These are phyloP conservation scores for Geotrichum klebahnii DNA, from an alignment of 1,139 yeast species.

Conservation along the genomic window DNA sequence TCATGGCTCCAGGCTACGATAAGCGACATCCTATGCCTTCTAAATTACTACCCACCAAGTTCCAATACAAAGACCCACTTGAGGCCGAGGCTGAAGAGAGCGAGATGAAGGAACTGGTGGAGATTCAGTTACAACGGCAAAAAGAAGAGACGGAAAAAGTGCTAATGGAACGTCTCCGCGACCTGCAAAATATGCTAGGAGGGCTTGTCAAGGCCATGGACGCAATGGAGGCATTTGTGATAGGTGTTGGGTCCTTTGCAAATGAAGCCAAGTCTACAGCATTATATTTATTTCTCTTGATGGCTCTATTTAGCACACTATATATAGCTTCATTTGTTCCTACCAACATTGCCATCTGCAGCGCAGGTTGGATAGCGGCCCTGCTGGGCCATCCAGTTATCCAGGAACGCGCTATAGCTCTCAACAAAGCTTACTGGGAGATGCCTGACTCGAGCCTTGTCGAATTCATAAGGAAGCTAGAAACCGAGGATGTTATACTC, in stretches of 20 bases:
- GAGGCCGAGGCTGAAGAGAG: constrained; percentile 22
- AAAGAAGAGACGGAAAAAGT: constrained; percentile 25
- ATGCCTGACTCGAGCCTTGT: constrained; percentile 29
- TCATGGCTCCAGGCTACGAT: constrained; percentile 68
- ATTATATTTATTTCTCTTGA: constrained; percentile 47
- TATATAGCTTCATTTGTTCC: constrained; percentile 64
- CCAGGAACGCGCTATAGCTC: constrained; percentile 27
- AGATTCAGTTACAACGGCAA: constrained; percentile 13
- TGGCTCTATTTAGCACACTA: constrained; percentile 45
- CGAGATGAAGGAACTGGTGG: constrained; percentile 7
- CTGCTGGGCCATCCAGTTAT: constrained; percentile 36
- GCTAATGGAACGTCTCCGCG: constrained; percentile 52
- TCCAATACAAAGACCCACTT: constrained; percentile 17
- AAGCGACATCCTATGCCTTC: constrained; percentile 51
- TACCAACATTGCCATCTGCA: constrained; percentile 58
- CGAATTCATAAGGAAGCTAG: constrained; percentile 38
- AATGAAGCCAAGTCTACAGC: constrained; percentile 66
- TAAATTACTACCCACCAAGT: constrained; percentile 23
- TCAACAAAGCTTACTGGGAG: constrained; percentile 27
- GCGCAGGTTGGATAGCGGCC: constrained; percentile 45
- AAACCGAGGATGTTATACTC: constrained; percentile 52
- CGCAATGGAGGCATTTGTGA: constrained; percentile 52
- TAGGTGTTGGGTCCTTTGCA: constrained; percentile 65
- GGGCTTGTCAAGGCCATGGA: constrained; percentile 53
- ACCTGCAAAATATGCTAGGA: constrained; percentile 59